A percentile compares a stretch with the other conserved stretches of the same genome.
phyloP scores from a whole-genome alignment of 352 stramenopile species.

The Globisporangium recalcitrans region DNA sequence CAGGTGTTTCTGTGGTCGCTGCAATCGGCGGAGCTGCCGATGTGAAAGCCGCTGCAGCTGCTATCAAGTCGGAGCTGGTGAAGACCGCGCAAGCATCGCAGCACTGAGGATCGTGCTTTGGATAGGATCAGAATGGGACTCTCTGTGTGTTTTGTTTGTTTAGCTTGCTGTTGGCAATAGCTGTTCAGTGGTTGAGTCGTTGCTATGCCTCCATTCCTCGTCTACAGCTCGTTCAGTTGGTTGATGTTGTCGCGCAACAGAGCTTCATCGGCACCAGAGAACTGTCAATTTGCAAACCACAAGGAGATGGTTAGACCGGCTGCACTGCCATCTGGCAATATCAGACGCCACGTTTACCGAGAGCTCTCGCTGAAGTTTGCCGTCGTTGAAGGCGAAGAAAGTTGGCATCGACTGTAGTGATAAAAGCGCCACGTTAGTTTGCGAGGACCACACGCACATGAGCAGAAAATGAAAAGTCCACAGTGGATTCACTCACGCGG shows the following conservation, averaged over 20 bases:
- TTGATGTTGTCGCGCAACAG: constrained; percentile 68
- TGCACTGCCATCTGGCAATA: neutral
- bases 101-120: neutral
- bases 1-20: constrained; percentile 45
- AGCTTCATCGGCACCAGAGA: constrained; percentile 77
- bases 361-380: constrained; percentile 68
- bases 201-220: constrained; percentile 2
- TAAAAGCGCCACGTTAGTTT: constrained; percentile 7
- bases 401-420: constrained; percentile 76
- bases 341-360: constrained; percentile 35
- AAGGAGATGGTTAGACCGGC: neutral
- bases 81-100: constrained; percentile 9
- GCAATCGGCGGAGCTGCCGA: constrained; percentile 39
- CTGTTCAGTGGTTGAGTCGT: neutral
- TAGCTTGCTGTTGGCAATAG: neutral
- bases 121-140: neutral
- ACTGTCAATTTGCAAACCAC: constrained; percentile 26
- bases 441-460: no score
- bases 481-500: constrained; percentile 38
- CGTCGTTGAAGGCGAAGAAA: constrained; percentile 83
- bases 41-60: constrained; percentile 18
- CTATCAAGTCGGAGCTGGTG: constrained; percentile 23
- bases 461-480: no score
- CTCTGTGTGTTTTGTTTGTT: neutral
- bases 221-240: constrained; percentile 65